Conservation (phyloP, 2,329 filamentous ascomycete species). For the Calonectria honghensis region DNA sequence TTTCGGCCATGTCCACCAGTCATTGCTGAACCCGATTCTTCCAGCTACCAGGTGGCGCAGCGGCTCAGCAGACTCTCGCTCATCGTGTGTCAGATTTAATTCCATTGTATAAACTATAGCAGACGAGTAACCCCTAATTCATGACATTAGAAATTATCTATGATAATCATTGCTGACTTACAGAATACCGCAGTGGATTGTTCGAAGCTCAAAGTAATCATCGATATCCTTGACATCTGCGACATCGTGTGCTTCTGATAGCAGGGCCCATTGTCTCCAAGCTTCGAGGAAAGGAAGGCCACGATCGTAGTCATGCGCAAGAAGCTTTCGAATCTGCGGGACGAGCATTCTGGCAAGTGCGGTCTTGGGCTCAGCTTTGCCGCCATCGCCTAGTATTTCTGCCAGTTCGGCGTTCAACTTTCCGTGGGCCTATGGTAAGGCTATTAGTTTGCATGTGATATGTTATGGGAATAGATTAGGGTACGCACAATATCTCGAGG, state of each 20-base stretch:
- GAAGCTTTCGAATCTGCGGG: not conserved
- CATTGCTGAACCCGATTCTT: not conserved
- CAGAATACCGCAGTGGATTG: not conserved
- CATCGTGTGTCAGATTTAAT: not conserved
- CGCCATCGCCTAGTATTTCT: not conserved
- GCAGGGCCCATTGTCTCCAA: not conserved
- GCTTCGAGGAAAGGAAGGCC: not conserved
- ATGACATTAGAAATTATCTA: not conserved
- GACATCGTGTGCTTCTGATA: not conserved
- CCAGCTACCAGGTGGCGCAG: not conserved
- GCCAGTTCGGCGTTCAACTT: not conserved
- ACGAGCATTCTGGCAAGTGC: not conserved
- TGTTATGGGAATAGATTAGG: not conserved
- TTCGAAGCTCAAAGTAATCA: not conserved
- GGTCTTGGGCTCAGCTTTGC: not conserved
- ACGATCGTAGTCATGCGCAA: not conserved
- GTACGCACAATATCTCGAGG: not conserved
- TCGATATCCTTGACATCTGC: not conserved
- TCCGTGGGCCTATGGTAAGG: not conserved
- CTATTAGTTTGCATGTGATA: not conserved
- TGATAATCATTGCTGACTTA: not conserved
- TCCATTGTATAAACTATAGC: not conserved
- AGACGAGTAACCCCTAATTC: not conserved
- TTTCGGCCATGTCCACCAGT: not conserved
- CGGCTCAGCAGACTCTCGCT: not conserved